These are phyloP conservation scores for Pharus latifolius DNA, from an alignment of 176 grass and related monocot genomes.

Conservation along the genomic window DNA sequence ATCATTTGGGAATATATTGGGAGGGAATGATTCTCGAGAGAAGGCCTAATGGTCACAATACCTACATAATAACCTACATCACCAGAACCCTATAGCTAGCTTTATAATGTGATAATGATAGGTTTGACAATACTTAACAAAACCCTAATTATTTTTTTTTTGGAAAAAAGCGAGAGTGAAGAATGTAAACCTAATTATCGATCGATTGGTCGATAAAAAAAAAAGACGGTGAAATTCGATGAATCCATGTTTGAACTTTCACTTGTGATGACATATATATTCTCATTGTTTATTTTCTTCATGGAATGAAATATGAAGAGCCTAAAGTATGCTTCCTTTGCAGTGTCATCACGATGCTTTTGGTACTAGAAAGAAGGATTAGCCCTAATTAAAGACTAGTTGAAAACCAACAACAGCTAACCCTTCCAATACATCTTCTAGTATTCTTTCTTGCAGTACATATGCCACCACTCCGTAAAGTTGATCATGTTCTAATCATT, in stretches of 20 bases:
- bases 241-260: slow-evolving; percentile 9
- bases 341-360: not conserved
- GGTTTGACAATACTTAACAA: not conserved
- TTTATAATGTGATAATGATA: slow-evolving; percentile 1
- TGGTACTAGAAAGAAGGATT: not conserved
- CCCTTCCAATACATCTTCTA: not conserved
- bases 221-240: not conserved
- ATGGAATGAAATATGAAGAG: not conserved
- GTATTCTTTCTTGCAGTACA: not conserved
- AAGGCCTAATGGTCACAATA: slow-evolving; percentile 4
- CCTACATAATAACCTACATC: slow-evolving; percentile 31
- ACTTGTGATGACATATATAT: not conserved
- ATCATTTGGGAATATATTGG: slow-evolving; percentile 38
- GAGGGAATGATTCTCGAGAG: slow-evolving; percentile 16
- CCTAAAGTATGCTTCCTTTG: not conserved
- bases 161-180: not conserved
- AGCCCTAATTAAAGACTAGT: not conserved
- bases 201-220: not conserved
- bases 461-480: not conserved
- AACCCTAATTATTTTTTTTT: not conserved
- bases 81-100: not conserved
- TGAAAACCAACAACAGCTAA: not conserved
- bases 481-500: no score
- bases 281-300: not conserved
- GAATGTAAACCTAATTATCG: not conserved